Percentiles rank a stretch among this genome's conserved stretches.
These are phyloP conservation scores for Fusarium dlaminii DNA, from an alignment of 2,329 filamentous ascomycete species.

Conservation along the genomic window DNA sequence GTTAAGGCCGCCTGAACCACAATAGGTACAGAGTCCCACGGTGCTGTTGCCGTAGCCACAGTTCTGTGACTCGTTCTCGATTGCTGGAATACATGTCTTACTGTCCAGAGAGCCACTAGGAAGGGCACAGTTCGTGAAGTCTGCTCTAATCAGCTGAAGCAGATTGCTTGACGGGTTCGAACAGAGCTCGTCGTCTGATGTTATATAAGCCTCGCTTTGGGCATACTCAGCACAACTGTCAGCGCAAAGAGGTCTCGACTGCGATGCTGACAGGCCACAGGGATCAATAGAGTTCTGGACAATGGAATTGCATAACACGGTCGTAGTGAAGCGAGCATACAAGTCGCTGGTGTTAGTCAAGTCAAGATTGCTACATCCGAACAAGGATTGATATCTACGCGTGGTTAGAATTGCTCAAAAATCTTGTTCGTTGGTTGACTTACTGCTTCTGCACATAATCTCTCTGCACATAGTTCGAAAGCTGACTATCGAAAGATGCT, in stretches of 20 bases:
- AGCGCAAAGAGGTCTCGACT: slow-evolving; percentile 83
- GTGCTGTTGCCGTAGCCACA: slow-evolving; percentile 83
- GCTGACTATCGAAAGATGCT: slow-evolving; percentile 78
- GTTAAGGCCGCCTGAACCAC: slow-evolving; percentile 83
- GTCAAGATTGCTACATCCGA: slow-evolving; percentile 83
- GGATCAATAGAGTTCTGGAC: slow-evolving; percentile 83
- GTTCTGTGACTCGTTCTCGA: slow-evolving; percentile 82
- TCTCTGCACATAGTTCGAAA: slow-evolving; percentile 77
- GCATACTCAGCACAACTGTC: slow-evolving; percentile 89
- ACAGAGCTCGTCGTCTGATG: slow-evolving; percentile 79
- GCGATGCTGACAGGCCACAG: slow-evolving; percentile 72
- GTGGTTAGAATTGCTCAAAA: slow-evolving; percentile 13
- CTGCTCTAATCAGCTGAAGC: slow-evolving; percentile 82
- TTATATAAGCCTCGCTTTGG: slow-evolving; percentile 86
- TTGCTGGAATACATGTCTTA: slow-evolving; percentile 78
- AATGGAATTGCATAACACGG: slow-evolving; percentile 91
- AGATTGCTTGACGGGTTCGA: slow-evolving; percentile 71
- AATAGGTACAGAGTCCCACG: slow-evolving; percentile 87
- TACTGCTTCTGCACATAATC: slow-evolving; percentile 83
- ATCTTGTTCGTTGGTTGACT: slow-evolving; percentile 43
- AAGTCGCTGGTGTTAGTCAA: slow-evolving; percentile 80
- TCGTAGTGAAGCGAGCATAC: slow-evolving; percentile 94
- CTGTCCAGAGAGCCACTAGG: slow-evolving; percentile 80
- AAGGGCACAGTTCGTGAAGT: slow-evolving; percentile 89
- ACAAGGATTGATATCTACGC: slow-evolving; percentile 77